Conservation (phyloP, 2,329 filamentous ascomycete genomes). For the Chalaropsis ovoidea region DNA sequence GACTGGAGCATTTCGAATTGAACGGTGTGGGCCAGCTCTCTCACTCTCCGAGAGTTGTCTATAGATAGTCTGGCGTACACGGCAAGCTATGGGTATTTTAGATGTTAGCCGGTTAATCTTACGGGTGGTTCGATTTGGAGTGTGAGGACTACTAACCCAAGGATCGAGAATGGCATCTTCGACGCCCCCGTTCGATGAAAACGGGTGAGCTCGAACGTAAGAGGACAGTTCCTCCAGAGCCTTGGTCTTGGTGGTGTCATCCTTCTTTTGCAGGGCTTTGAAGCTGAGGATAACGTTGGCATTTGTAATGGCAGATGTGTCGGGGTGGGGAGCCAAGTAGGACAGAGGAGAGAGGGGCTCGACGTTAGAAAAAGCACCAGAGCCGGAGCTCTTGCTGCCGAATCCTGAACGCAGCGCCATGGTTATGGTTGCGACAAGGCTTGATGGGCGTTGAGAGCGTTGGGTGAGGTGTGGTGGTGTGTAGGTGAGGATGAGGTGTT, state of each 20-base stretch:
- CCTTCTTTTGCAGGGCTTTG: constrained; percentile 87
- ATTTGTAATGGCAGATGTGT: constrained; percentile 66
- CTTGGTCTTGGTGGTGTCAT: constrained; percentile 82
- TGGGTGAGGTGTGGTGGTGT: background rate
- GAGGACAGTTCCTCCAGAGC: constrained; percentile 74
- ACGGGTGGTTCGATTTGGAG: constrained; percentile 11
- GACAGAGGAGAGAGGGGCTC: constrained; percentile 45
- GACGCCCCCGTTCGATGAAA: constrained; percentile 48
- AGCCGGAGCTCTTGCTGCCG: constrained; percentile 14
- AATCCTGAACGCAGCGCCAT: constrained; percentile 20
- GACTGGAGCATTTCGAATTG: constrained; percentile 54
- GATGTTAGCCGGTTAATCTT: background rate
- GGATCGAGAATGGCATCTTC: constrained; percentile 78
- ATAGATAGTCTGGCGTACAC: constrained; percentile 83
- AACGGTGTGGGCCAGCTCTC: constrained; percentile 70
- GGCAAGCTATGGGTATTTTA: constrained; percentile 48
- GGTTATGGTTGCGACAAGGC: too few relatives aligned
- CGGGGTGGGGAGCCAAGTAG: constrained; percentile 76
- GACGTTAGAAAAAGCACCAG: constrained; percentile 8
- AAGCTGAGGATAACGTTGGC: constrained; percentile 78
- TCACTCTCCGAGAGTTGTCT: constrained; percentile 76
- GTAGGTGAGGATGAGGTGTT: background rate
- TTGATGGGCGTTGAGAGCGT: too few relatives aligned
- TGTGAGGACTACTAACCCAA: constrained; percentile 52
- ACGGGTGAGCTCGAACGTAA: constrained; percentile 47